These are phyloP conservation scores for Candida chauliodis DNA, from an alignment of 805 yeast species.

Conservation along the genomic window DNA sequence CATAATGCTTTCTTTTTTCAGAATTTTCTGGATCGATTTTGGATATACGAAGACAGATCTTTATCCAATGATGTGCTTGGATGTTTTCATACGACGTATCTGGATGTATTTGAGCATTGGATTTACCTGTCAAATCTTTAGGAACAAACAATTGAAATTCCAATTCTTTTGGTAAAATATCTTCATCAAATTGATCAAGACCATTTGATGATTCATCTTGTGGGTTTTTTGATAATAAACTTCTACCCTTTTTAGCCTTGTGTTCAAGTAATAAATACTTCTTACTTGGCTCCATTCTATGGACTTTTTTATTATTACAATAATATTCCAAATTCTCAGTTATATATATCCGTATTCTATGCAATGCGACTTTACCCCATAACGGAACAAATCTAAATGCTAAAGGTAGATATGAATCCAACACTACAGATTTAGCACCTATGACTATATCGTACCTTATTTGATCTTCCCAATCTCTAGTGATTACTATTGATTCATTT, in stretches of 20 bases:
- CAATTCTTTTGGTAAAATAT: constrained; percentile 69
- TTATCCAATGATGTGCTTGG: constrained; percentile 94
- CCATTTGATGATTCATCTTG: constrained; percentile 26
- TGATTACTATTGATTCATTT: constrained; percentile 87
- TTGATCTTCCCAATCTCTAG: constrained; percentile 92
- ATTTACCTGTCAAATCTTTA: constrained; percentile 52
- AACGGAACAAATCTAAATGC: constrained; percentile 81
- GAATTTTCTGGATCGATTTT: constrained; percentile 51
- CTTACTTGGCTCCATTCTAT: constrained; percentile 84
- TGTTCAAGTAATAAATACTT: constrained; percentile 81
- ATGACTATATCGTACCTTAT: constrained; percentile 85
- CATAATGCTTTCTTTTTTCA: constrained; percentile 81
- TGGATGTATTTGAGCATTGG: constrained; percentile 59
- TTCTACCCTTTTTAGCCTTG: constrained; percentile 52
- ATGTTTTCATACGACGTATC: constrained; percentile 79
- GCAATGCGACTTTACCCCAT: constrained; percentile 76
- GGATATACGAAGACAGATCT: constrained; percentile 78
- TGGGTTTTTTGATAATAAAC: constrained; percentile 42
- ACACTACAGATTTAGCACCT: constrained; percentile 82
- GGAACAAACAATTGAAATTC: constrained; percentile 89
- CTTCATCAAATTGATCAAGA: constrained; percentile 33
- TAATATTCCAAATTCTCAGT: constrained; percentile 91
- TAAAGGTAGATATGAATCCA: constrained; percentile 80
- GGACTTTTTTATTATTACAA: constrained; percentile 82
- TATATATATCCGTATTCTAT: constrained; percentile 77